Percentiles rank a stretch among this genome's conserved stretches.
phyloP scores from a whole-genome alignment of 768 basidiomycete genomes.

The Agaricus sinodeliciosus region DNA sequence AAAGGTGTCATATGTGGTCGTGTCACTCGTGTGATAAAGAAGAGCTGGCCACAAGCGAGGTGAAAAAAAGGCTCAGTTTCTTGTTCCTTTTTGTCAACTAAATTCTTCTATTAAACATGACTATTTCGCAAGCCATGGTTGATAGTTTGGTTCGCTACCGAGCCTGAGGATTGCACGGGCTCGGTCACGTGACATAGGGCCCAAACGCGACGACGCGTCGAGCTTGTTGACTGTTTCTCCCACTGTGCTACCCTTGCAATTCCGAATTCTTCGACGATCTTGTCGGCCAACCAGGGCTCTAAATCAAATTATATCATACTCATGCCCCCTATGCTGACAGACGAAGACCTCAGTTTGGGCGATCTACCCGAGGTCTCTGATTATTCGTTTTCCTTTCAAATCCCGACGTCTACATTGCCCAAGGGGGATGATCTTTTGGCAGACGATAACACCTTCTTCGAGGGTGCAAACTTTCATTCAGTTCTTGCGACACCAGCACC shows the following conservation, averaged over 20 bases:
- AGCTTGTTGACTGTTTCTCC: background rate
- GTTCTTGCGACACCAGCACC: slow-evolving; percentile 27
- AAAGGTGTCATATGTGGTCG: no score
- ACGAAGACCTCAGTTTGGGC: slow-evolving; percentile 39
- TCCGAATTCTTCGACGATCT: background rate
- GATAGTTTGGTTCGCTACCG: background rate
- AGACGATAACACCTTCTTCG: slow-evolving; percentile 42
- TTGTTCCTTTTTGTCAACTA: no score
- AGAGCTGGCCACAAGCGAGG: no score
- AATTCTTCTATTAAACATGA: no score
- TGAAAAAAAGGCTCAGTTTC: no score
- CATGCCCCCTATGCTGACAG: slow-evolving; percentile 17
- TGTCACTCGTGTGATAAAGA: no score
- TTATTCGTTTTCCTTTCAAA: slow-evolving; percentile 49
- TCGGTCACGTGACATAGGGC: background rate
- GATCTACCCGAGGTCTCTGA: slow-evolving; percentile 51
- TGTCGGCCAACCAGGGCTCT: background rate
- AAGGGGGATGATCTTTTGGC: slow-evolving; percentile 46
- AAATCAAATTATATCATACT: background rate
- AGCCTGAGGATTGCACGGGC: background rate
- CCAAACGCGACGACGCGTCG: background rate
- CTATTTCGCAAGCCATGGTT: no score
- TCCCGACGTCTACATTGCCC: slow-evolving; percentile 31
- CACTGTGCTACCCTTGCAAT: background rate
- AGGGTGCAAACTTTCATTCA: slow-evolving; percentile 26